Conservation (phyloP, 2,329 filamentous ascomycete species). For the Ramichloridium luteum region DNA sequence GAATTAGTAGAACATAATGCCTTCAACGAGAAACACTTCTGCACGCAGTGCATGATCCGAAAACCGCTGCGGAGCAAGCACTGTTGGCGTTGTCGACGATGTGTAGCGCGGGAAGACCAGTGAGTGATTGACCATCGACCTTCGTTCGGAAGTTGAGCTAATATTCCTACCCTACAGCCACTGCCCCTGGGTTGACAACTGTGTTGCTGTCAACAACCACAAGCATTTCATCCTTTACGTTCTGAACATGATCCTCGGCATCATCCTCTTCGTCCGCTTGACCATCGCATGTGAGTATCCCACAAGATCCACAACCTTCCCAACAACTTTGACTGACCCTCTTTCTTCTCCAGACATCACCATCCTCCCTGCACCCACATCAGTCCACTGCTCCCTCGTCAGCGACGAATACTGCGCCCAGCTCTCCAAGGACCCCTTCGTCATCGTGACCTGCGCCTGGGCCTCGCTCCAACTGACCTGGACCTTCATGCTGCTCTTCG, state of each 20-base stretch:
- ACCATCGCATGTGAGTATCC: conserved; percentile 54
- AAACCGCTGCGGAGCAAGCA: conserved; percentile 91
- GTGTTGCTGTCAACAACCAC: conserved; percentile 89
- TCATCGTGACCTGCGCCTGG: conserved; percentile 70
- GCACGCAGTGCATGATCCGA: conserved; percentile 85
- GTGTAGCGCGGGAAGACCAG: conserved; percentile 95
- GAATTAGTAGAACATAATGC: conserved; percentile 75
- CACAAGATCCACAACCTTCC: background rate
- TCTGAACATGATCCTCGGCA: conserved; percentile 61
- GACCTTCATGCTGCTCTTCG: conserved; percentile 93
- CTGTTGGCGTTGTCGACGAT: conserved; percentile 80
- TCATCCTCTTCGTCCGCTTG: conserved; percentile 59
- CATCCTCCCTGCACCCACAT: conserved; percentile 38
- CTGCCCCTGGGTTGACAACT: conserved; percentile 97
- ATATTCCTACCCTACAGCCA: conserved; percentile 46
- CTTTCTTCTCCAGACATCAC: conserved; percentile 18
- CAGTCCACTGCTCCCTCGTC: conserved; percentile 56
- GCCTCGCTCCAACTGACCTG: conserved; percentile 73
- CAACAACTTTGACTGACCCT: too few relatives aligned
- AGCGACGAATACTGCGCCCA: conserved; percentile 62
- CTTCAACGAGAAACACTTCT: conserved; percentile 91
- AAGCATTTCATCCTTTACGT: conserved; percentile 92
- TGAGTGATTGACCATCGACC: conserved; percentile 36
- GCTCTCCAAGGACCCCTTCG: conserved; percentile 72
- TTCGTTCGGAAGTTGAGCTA: background rate